phyloP scores from a whole-genome alignment of 2,329 filamentous ascomycete genomes.

The Aspergillus proliferans region DNA sequence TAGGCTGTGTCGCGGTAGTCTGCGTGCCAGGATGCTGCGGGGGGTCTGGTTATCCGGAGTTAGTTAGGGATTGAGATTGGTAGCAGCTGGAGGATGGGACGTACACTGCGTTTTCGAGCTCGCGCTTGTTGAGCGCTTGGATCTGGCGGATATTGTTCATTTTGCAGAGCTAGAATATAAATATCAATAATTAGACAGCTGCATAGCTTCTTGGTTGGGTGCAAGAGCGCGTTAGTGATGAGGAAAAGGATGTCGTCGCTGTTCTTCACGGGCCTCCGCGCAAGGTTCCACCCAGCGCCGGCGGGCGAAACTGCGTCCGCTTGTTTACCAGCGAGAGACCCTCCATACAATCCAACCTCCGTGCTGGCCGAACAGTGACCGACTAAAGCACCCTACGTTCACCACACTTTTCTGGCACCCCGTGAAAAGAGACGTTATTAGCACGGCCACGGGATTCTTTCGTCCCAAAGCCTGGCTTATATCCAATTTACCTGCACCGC shows the following conservation, averaged over 20 bases:
- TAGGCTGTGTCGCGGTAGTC: conserved; percentile 98
- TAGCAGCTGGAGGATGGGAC: conserved; percentile 27
- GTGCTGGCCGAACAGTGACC: background rate
- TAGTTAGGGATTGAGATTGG: conserved; percentile 5
- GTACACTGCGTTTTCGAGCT: conserved; percentile 81
- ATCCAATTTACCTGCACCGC: background rate
- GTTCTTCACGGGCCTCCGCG: conserved; percentile 14
- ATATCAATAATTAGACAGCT: background rate
- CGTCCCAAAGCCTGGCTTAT: background rate
- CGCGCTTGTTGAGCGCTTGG: conserved; percentile 85
- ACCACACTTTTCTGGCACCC: background rate
- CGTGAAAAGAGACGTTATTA: background rate
- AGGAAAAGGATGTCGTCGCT: conserved; percentile 1
- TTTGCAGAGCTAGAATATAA: conserved; percentile 13
- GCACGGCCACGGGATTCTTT: background rate
- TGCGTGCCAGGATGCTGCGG: conserved; percentile 89
- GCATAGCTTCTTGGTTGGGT: background rate
- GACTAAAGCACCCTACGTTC: too few relatives aligned
- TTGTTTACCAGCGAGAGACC: conserved; percentile 6
- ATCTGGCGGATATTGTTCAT: conserved; percentile 97
- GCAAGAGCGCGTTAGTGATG: background rate
- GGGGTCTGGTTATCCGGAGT: conserved; percentile 48
- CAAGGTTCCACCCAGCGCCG: conserved; percentile 13
- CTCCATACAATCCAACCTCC: background rate
- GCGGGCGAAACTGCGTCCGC: conserved; percentile 3